phyloP scores from a whole-genome alignment of 2,329 filamentous ascomycete genomes.

The Knoxdaviesia capensis region DNA sequence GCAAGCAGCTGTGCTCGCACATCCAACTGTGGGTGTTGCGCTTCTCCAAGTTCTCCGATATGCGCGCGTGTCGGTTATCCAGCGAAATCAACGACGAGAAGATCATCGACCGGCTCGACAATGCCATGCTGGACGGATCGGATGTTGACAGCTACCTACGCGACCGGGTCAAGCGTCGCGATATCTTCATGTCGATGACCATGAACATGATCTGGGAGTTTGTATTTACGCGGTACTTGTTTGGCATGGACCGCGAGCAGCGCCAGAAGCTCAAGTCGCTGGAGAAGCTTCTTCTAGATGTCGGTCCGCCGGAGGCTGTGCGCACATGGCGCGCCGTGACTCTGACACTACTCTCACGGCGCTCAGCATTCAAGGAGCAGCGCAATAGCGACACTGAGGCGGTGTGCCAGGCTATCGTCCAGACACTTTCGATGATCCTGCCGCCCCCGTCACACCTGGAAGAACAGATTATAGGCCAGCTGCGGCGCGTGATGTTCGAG shows the following conservation, averaged over 20 bases:
- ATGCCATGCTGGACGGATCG: constrained; percentile 80
- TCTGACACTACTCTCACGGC: constrained; percentile 66
- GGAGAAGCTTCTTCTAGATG: constrained; percentile 77
- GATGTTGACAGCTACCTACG: constrained; percentile 77
- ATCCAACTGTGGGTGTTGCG: constrained; percentile 95
- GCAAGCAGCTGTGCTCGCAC: constrained; percentile 85
- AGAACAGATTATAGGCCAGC: constrained; percentile 59
- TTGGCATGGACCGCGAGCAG: constrained; percentile 96
- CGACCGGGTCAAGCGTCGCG: constrained; percentile 72
- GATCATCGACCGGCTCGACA: constrained; percentile 84
- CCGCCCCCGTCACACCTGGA: constrained; percentile 71
- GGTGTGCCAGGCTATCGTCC: constrained; percentile 71
- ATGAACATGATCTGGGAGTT: constrained; percentile 99
- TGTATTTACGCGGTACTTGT: constrained; percentile 91
- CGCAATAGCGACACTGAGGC: constrained; percentile 82
- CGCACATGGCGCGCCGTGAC: constrained; percentile 95
- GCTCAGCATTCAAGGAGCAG: constrained; percentile 62
- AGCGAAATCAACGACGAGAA: constrained; percentile 79
- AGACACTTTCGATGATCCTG: constrained; percentile 64
- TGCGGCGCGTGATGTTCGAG: constrained; percentile 71
- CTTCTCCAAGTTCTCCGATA: constrained; percentile 95
- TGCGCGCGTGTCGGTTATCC: constrained; percentile 66
- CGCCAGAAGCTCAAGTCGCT: constrained; percentile 91
- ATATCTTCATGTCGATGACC: constrained; percentile 95
- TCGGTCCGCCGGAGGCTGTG: constrained; percentile 74